Evolutionary conservation across 1,284 basidiomycete species (phyloP).

Genomic region (Tilletiaria anomala): DNA sequence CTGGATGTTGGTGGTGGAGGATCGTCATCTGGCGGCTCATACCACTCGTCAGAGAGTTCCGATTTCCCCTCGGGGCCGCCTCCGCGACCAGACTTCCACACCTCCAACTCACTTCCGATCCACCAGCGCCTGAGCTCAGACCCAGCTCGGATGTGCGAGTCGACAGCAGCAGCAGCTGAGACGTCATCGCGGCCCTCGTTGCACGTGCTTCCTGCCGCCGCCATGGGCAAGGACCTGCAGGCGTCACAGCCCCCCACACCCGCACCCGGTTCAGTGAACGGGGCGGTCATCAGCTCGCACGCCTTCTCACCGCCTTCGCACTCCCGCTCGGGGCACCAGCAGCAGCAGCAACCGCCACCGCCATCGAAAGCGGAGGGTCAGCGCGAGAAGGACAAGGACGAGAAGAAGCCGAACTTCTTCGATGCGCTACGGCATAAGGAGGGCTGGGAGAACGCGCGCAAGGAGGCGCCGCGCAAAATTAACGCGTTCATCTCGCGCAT

Average conservation of each 20-base stretch:
- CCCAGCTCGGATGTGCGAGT: too few relatives aligned
- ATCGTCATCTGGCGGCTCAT: too few relatives aligned
- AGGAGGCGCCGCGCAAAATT: conserved; percentile 34
- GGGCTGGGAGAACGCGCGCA: conserved; percentile 27
- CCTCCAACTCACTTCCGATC: not conserved
- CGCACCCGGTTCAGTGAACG: not conserved
- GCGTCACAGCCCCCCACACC: not conserved
- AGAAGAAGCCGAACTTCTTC: conserved; percentile 9
- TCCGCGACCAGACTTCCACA: not conserved
- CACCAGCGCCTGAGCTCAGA: too few relatives aligned
- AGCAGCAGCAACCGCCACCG: too few relatives aligned
- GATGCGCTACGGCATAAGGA: conserved; percentile 29
- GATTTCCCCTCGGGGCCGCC: not conserved
- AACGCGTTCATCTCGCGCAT: conserved; percentile 31
- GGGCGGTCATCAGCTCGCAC: not conserved
- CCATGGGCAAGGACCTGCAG: too few relatives aligned
- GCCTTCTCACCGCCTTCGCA: too few relatives aligned
- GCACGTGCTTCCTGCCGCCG: too few relatives aligned
- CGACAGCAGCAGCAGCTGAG: too few relatives aligned
- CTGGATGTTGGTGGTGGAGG: not conserved
- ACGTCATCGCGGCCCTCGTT: too few relatives aligned
- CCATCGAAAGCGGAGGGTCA: too few relatives aligned
- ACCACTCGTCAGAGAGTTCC: not conserved
- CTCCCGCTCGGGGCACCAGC: too few relatives aligned
- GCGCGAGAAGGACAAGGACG: too few relatives aligned